Evolutionary conservation across 352 stramenopile species (phyloP), one percentile per base, ranked within the genome.

Genomic region (Phytophthora parvispora): DNA sequence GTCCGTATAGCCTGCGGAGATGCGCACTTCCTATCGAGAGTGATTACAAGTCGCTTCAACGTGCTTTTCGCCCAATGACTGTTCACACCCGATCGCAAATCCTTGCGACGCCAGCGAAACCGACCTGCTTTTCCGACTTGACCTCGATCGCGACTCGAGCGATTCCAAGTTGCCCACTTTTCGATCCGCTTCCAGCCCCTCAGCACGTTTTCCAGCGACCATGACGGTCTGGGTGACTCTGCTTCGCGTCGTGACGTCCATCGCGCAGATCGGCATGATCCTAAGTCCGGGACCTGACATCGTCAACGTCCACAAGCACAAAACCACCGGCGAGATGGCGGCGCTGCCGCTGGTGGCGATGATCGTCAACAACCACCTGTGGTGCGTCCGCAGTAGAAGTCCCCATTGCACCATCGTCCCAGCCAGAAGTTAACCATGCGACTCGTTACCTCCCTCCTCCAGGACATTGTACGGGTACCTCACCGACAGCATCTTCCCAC

Each of bases 281-380:
- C 43, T 77, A 31, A 77, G 70, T 32, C 71, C 66, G 0, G 45
- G 38, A 9, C 71, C 71, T 12, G 61, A 66, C 34, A 62, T 75
- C 32, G 18, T 48, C 50, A 73, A 65, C 40, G 55, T 69, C 8
- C 51, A 50, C 54, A 68, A 69, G 24, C 53, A 56, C 31, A 75
- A 75, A 53, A 67, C 50, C 29, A 69, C 63, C 0, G 72, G 72
- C 32, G 58, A 65, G n/a, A 69, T 74, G 67, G 58, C 60, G 6
- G 45, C 71, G 6, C 59, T 74, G 2, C 72, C 72, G 22, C 34
- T 80, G 2, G 49, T 80, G 1, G 69, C 63, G 4, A 76, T 80
- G 67, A 55, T 73, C 43, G 55, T 76, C 42, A 77, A 69, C 63
- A 71, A 74, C 61, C 59, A 74, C 47, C 50, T 76, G 13, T 76